These are phyloP conservation scores for Arthrocladium fulminans DNA, from an alignment of 2,329 filamentous ascomycete species.

Conservation along the genomic window DNA sequence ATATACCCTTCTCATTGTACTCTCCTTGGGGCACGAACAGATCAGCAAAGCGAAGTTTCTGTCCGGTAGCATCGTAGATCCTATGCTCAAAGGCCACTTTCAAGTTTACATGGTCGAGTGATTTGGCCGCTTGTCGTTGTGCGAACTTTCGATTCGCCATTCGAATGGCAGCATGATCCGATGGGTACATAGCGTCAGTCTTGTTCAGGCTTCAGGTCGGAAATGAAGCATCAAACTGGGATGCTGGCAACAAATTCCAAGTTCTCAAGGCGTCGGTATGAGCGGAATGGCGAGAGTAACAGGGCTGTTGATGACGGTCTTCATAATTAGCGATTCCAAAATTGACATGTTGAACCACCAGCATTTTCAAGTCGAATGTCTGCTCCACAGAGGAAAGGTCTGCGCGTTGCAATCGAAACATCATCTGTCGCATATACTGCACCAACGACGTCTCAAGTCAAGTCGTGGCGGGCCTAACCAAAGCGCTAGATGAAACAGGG, in stretches of 20 bases:
- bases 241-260: no score
- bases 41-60: conserved; percentile 12
- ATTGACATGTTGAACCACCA: neutral
- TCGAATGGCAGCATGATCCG: neutral
- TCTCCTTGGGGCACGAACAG: conserved; percentile 8
- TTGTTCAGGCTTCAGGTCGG: no score
- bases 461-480: no score
- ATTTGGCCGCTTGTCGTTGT: neutral
- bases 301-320: neutral
- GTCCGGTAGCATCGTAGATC: conserved; percentile 16
- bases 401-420: neutral
- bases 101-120: conserved; percentile 6
- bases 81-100: conserved; percentile 15
- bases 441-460: no score
- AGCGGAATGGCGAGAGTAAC: no score
- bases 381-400: neutral
- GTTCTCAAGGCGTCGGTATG: no score
- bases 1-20: neutral
- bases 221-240: no score
- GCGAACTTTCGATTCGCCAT: neutral
- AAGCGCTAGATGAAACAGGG: no score
- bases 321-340: neutral
- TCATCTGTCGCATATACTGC: neutral
- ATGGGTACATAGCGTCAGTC: no score
- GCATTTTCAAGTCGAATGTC: neutral